A percentile compares a stretch with the other conserved stretches of the same genome.
Conservation (phyloP, 2,329 filamentous ascomycete genomes). For the Monascus ruber region DNA sequence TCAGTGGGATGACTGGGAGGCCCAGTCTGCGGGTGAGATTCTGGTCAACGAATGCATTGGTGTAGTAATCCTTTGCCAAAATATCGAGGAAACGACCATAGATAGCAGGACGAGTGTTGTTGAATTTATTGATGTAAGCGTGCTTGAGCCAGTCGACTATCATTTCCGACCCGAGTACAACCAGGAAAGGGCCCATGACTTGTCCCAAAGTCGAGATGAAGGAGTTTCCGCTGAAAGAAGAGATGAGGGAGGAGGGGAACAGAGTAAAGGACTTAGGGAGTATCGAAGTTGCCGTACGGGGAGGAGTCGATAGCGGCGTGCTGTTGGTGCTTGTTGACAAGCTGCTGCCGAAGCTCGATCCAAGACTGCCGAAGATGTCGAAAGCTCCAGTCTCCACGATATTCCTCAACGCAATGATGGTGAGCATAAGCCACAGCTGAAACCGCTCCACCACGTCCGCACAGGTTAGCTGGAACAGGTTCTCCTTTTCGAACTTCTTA, state of each 20-base stretch:
- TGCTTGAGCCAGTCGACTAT: slow-evolving; percentile 95
- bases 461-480: slow-evolving; percentile 89
- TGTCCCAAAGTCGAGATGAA: slow-evolving; percentile 49
- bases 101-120: slow-evolving; percentile 84
- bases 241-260: slow-evolving; percentile 44
- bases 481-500: slow-evolving; percentile 98
- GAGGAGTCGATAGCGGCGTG: slow-evolving; percentile 46
- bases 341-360: slow-evolving; percentile 18
- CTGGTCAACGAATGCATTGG: slow-evolving; percentile 83
- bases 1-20: slow-evolving; percentile 80
- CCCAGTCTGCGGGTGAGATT: slow-evolving; percentile 83
- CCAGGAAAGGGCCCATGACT: slow-evolving; percentile 80
- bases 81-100: slow-evolving; percentile 88
- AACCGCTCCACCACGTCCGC: slow-evolving; percentile 96
- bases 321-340: slow-evolving; percentile 29
- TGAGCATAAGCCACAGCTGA: slow-evolving; percentile 92
- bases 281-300: slow-evolving; percentile 53
- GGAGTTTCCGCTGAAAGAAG: slow-evolving; percentile 33
- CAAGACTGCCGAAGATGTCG: slow-evolving; percentile 38
- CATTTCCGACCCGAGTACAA: slow-evolving; percentile 94
- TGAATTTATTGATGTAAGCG: slow-evolving; percentile 96
- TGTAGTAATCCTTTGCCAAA: slow-evolving; percentile 94
- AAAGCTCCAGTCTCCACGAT: slow-evolving; percentile 89
- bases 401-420: slow-evolving; percentile 92
- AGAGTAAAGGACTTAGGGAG: slow-evolving; percentile 85